Evolutionary conservation across 225 moss, liverwort and hornwort species (phyloP).

Genomic region (Thuidium tamariscinum): DNA sequence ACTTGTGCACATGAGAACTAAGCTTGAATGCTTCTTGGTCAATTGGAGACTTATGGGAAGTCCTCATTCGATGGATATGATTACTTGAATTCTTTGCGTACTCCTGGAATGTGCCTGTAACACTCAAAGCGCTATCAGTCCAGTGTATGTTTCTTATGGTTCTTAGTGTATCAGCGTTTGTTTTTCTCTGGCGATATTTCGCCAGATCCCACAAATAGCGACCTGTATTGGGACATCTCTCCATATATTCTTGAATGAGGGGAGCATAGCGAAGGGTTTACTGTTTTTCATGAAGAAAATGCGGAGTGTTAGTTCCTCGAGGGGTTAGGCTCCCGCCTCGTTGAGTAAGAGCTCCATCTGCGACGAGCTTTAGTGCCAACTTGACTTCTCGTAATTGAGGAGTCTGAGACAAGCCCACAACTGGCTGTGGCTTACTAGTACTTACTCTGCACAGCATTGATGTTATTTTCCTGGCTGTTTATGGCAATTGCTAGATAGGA

Average conservation of each 20-base stretch:
- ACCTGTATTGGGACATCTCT: background rate
- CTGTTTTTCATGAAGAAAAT: too few relatives aligned
- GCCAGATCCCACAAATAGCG: background rate
- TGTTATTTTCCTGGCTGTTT: background rate
- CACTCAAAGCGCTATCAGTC: background rate
- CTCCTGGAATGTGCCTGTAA: background rate
- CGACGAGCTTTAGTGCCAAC: too few relatives aligned
- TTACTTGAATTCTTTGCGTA: background rate
- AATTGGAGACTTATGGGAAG: background rate
- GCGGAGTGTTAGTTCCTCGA: background rate
- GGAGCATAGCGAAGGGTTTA: too few relatives aligned
- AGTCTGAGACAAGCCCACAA: background rate
- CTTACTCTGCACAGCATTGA: too few relatives aligned
- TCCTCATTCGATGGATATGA: background rate
- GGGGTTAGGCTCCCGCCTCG: background rate
- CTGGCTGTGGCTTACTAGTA: background rate
- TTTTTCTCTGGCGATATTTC: background rate
- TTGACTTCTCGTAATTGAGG: background rate
- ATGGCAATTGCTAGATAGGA: background rate
- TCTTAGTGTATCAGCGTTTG: background rate
- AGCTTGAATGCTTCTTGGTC: background rate
- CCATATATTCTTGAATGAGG: background rate
- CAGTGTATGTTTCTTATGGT: background rate
- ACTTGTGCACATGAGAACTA: background rate
- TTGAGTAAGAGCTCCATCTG: too few relatives aligned